Base-by-base conservation (phyloP, 2,329 filamentous ascomycete species). In the Stachybotrys chlorohalonatus region DNA sequence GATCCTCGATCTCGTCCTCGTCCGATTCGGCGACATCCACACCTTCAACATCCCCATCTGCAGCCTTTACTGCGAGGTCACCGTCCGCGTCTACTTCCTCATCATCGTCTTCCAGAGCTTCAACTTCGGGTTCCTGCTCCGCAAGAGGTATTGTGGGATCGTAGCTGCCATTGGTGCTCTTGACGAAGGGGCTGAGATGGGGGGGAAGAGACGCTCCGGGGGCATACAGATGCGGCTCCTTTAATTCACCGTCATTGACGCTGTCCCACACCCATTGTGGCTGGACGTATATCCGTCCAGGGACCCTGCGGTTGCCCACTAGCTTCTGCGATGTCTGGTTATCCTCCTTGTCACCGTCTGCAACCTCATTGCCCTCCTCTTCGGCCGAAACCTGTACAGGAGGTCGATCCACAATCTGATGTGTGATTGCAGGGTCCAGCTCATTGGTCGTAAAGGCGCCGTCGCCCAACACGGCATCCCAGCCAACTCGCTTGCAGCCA, bases 221-320 rank as follows among this genome's bases (percentile, higher is more conserved):
- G 0, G 87, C 89, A 66, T 99, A 99, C 42, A 92, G 73, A 66
- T 96, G 90, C 36, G 92, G 84, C 60, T 88, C 82, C 69, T 96
- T 85, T 54, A 99, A 76, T 71, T 93, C 90, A 58, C 90, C 90
- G 49, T 94, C 89, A 69, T 99, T 99, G 69, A 96, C 76, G 64
- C 89, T 93, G 67, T 99, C 94, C 94, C 94, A 99, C 5, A 99
- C 85, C 93, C 95, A 99, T 69, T 99, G 94, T 17, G 94, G 94
- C 75, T 99, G 94, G 54, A 99, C 75, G 63, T 99, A 99, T 59
- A 85, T 90, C 60, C 94, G 82, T 42, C 93, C 93, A n/a, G 93
- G 91, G 58, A 97, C 87, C 57, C 91, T 84, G 59, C 84, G 84
- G 64, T 89, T 87, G 56, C 71, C 71, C 31, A 69, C 76, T 54